phyloP scores from a whole-genome alignment of 371 early-diverging fungal species.

The Lichtheimia ramosa region DNA sequence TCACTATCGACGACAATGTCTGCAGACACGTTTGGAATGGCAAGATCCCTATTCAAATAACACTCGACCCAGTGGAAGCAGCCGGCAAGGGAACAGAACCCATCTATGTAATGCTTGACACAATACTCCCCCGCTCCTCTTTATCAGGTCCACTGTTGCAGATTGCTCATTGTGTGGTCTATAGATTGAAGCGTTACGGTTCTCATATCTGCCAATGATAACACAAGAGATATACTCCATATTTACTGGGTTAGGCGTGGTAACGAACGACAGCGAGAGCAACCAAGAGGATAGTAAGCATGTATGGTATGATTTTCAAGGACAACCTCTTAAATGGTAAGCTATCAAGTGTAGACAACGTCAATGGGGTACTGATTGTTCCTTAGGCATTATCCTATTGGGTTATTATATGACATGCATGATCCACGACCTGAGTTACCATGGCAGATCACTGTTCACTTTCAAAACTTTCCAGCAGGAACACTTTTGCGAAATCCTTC shows the following conservation, averaged over 20 bases:
- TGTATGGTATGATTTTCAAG: slow-evolving; percentile 66
- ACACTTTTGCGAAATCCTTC: slow-evolving; percentile 55
- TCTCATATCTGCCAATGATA: slow-evolving; percentile 64
- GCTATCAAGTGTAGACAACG: neutral
- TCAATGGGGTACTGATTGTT: neutral
- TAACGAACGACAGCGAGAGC: slow-evolving; percentile 37
- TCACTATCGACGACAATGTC: slow-evolving; percentile 21
- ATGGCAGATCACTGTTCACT: slow-evolving; percentile 67
- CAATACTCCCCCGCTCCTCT: neutral
- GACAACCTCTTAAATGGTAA: slow-evolving; percentile 73
- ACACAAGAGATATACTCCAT: slow-evolving; percentile 51
- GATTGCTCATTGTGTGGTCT: neutral
- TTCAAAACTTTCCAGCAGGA: slow-evolving; percentile 59
- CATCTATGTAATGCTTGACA: slow-evolving; percentile 43
- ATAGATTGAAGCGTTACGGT: slow-evolving; percentile 38
- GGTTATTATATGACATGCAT: slow-evolving; percentile 65
- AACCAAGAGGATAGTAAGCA: slow-evolving; percentile 6
- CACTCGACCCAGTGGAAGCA: slow-evolving; percentile 38
- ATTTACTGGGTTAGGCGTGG: slow-evolving; percentile 38
- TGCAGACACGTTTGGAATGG: slow-evolving; percentile 56
- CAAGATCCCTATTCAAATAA: slow-evolving; percentile 56
- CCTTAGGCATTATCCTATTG: slow-evolving; percentile 77
- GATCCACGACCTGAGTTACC: slow-evolving; percentile 34
- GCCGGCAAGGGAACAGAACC: slow-evolving; percentile 38
- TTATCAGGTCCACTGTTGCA: neutral